phyloP scores from a whole-genome alignment of 2,329 filamentous ascomycete genomes.

The Phaeosphaeria sp. region DNA sequence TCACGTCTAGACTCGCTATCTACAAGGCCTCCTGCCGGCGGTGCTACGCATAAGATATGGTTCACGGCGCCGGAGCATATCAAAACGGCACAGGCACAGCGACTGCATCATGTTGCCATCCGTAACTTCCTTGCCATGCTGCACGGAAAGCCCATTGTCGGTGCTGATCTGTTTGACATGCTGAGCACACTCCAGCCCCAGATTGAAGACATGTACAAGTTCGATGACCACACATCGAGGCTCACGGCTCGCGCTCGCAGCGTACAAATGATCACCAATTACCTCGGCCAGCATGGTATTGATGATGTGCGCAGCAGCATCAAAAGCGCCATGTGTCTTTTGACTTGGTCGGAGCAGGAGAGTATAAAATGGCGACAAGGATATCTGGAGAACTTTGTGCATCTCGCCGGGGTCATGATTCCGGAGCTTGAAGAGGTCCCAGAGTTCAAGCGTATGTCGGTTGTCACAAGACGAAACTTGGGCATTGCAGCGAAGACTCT shows the following conservation, averaged over 20 bases:
- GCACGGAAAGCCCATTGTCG: constrained; percentile 69
- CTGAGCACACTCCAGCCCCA: constrained; percentile 67
- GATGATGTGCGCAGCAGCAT: constrained; percentile 70
- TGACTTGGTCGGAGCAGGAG: constrained; percentile 70
- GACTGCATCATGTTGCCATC: constrained; percentile 69
- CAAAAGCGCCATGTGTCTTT: constrained; percentile 64
- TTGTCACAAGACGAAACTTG: constrained; percentile 68
- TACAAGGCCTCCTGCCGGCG: constrained; percentile 10
- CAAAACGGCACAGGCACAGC: constrained; percentile 54
- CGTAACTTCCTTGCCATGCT: constrained; percentile 73
- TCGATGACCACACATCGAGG: constrained; percentile 44
- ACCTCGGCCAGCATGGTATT: constrained; percentile 64
- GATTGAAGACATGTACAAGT: constrained; percentile 62
- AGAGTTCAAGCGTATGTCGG: constrained; percentile 66
- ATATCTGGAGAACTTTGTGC: constrained; percentile 71
- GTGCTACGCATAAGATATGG: constrained; percentile 60
- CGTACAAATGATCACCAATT: constrained; percentile 66
- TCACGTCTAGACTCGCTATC: constrained; percentile 22
- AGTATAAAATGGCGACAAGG: constrained; percentile 70
- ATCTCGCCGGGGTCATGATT: constrained; percentile 67
- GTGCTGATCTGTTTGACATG: constrained; percentile 67
- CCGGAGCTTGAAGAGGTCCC: constrained; percentile 54
- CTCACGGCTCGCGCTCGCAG: constrained; percentile 52
- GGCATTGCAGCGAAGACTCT: constrained; percentile 68
- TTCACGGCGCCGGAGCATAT: constrained; percentile 64